Base-by-base conservation (phyloP, 257 asterid genomes). In the Solanum medicagineum region DNA sequence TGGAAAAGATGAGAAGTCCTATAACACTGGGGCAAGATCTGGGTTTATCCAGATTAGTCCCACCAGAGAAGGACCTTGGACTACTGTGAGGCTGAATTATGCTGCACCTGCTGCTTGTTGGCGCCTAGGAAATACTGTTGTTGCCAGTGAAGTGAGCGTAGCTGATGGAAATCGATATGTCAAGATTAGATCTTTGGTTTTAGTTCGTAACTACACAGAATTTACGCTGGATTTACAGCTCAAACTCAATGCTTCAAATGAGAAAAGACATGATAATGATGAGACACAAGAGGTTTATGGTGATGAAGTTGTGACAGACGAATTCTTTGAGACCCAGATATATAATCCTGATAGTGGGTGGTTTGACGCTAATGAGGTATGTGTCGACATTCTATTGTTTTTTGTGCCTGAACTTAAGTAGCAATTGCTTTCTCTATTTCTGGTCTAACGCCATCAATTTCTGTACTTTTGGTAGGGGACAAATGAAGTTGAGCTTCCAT, bases 101-200 rank as follows among this genome's bases (percentile, higher is more conserved):
- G 97, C 96, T 73, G 97, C 98, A 62, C 97, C 98, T 89, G 97
- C 94, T 88, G 98, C 98, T 60, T 94, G 96, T 88, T 96, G 97
- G 98, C 91, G 87, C 89, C 89, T 96, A 65, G 98, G 97, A 83
- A 90, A 91, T 83, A 89, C 89, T 86, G 89, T 93, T 56, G 98
- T 96, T 89, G 99, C 98, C 83, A 96, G 98, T 94, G 99, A 96
- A 93, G 96, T 95, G 85, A 91, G 90, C 24, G 92, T 93, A 44
- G 85, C 55, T 86, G 98, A 93, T 86, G 96, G 94, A 77, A 92
- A 94, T 87, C 87, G 95, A 92, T 92, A 91, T 86, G 95, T 96
- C 85, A 88, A 81, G 87, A 90, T 96, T 87, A 92, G 97, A 87
- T 94, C 99, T 79, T 87, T 96, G 88, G 99, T 94, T 83, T 96